Evolutionary conservation across 2,329 filamentous ascomycete genomes (phyloP).

Genomic region (Knoxdaviesia capensis): DNA sequence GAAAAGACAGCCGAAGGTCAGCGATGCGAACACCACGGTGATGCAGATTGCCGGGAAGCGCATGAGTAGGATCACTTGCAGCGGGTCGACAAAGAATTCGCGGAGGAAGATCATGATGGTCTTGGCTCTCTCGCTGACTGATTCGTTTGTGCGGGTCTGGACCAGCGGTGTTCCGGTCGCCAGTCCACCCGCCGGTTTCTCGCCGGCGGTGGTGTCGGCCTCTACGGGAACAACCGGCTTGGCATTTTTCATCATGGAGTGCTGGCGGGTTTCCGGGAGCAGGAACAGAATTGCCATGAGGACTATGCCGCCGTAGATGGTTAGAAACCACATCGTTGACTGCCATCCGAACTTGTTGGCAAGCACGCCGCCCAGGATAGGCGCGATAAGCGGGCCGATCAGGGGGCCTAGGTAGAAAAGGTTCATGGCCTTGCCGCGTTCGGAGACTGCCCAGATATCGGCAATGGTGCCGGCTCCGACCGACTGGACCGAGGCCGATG

Average conservation of each 20-base stretch:
- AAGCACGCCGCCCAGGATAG: constrained; percentile 59
- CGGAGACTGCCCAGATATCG: constrained; percentile 55
- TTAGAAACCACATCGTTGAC: constrained; percentile 59
- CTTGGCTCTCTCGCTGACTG: constrained; percentile 10
- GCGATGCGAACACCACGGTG: constrained; percentile 52
- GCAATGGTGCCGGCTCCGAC: constrained; percentile 71
- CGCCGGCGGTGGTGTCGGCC: constrained; percentile 3
- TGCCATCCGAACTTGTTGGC: constrained; percentile 52
- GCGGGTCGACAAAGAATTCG: constrained; percentile 46
- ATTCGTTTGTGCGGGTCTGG: constrained; percentile 40
- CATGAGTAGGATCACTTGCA: constrained; percentile 50
- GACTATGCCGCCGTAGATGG: constrained; percentile 44
- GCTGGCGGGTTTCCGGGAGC: constrained; percentile 44
- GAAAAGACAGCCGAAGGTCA: constrained; percentile 59
- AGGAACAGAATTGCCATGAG: constrained; percentile 35
- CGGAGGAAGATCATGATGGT: not conserved
- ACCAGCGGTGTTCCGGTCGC: constrained; percentile 12
- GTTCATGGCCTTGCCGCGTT: constrained; percentile 64
- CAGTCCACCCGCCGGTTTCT: not conserved
- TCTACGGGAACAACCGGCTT: constrained; percentile 1
- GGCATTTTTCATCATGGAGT: constrained; percentile 4
- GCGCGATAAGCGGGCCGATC: constrained; percentile 52
- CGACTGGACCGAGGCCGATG: constrained; percentile 61
- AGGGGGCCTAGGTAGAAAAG: constrained; percentile 66
- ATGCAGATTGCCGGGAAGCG: constrained; percentile 55